A percentile compares a stretch with the other conserved stretches of the same genome.
Conservation (phyloP, 768 basidiomycete species). For the Phaffia tasmanica region DNA sequence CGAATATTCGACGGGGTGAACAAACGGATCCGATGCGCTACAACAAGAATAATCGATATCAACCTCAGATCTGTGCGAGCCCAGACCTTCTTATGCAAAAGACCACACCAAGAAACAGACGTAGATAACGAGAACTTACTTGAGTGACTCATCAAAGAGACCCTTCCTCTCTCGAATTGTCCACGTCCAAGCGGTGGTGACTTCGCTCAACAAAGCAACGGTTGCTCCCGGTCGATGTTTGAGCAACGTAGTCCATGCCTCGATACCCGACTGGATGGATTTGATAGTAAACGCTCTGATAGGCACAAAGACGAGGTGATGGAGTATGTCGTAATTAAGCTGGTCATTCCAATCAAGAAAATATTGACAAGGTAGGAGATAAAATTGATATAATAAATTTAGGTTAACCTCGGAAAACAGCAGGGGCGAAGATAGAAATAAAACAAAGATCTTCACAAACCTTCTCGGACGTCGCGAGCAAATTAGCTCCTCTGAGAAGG, state of each 20-base stretch:
- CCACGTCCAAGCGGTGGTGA: slow-evolving; percentile 74
- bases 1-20: slow-evolving; percentile 70
- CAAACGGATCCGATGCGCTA: slow-evolving; percentile 82
- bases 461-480: slow-evolving; percentile 53
- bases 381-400: background rate
- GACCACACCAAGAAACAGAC: background rate
- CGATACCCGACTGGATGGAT: slow-evolving; percentile 73
- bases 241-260: slow-evolving; percentile 94
- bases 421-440: slow-evolving; percentile 52
- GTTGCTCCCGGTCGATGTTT: slow-evolving; percentile 72
- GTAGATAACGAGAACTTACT: slow-evolving; percentile 48
- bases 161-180: slow-evolving; percentile 69
- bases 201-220: slow-evolving; percentile 70
- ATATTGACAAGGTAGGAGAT: background rate
- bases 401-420: slow-evolving; percentile 44
- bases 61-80: background rate
- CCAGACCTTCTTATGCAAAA: background rate
- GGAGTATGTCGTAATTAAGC: slow-evolving; percentile 75
- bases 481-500: slow-evolving; percentile 74
- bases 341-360: slow-evolving; percentile 33
- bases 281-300: slow-evolving; percentile 80
- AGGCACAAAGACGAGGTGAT: slow-evolving; percentile 75
- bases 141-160: slow-evolving; percentile 65
- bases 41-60: background rate
- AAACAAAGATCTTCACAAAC: slow-evolving; percentile 42